phyloP scores from a whole-genome alignment of 2,329 filamentous ascomycete genomes.

The Diaporthe destruens region DNA sequence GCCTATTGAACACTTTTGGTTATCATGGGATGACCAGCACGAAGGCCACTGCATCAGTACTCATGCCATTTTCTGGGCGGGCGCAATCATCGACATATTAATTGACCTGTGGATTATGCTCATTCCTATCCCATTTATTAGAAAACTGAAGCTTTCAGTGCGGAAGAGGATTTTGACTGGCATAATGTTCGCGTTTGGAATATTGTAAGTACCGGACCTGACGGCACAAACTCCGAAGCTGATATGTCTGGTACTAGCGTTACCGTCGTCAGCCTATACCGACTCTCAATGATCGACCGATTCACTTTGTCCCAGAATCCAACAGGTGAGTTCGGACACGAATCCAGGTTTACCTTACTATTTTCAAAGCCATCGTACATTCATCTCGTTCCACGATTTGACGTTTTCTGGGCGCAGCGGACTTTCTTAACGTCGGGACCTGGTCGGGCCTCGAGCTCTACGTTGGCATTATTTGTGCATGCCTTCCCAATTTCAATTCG shows the following conservation, averaged over 20 bases:
- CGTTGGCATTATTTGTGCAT: slow-evolving; percentile 34
- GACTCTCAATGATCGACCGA: slow-evolving; percentile 14
- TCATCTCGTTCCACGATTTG: not conserved
- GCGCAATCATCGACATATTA: not conserved
- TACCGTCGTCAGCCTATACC: slow-evolving; percentile 25
- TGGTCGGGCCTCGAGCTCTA: slow-evolving; percentile 30
- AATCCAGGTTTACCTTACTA: not conserved
- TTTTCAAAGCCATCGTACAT: not conserved
- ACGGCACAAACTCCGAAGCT: not conserved
- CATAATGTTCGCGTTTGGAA: slow-evolving; percentile 9
- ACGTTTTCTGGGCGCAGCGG: not conserved
- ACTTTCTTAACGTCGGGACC: slow-evolving; percentile 17
- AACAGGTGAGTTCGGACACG: slow-evolving; percentile 18
- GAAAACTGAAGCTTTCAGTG: not conserved
- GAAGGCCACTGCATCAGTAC: not conserved
- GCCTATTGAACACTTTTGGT: slow-evolving; percentile 14
- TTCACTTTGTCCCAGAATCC: slow-evolving; percentile 23
- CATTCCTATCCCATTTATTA: not conserved
- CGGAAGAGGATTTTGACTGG: slow-evolving; percentile 21
- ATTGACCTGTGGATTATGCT: slow-evolving; percentile 24
- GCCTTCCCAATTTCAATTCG: slow-evolving; percentile 30
- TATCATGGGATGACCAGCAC: not conserved
- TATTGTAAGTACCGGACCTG: slow-evolving; percentile 13
- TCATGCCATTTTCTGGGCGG: slow-evolving; percentile 10
- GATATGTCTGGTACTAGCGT: not conserved